Base-by-base conservation (phyloP, 1,284 basidiomycete species). In the Boletus albobrunnescens region DNA sequence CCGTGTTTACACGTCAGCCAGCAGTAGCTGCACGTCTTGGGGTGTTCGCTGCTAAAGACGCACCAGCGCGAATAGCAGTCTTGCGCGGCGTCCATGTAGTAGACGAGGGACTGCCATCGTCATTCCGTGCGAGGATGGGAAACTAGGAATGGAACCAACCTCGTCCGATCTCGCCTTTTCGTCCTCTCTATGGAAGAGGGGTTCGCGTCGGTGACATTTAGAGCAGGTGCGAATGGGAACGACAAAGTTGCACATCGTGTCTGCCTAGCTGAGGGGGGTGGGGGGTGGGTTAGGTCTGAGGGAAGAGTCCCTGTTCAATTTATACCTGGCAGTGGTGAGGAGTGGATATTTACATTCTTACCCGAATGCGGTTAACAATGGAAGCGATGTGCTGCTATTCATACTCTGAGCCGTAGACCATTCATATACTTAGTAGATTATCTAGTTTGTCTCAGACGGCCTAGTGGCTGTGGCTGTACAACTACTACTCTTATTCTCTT, bases 41-140 rank as follows among this genome's bases (percentile, higher is more conserved):
- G 50, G 17, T 67, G 61, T 33, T 63, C 61, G 17, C 48, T 60
- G 54, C 62, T 63, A 13, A 57, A 62, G 19, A 56, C 20, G 26
- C 64, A 63, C 43, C 51, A 47, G 17, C 62, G 64, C 12, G 62
- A 67, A 37, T 58, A 63, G 22, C 64, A 63, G 6, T 63, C 61
- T 41, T 63, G 61, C 0, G 62, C 59, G 1, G 56, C 50, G 39
- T 65, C 64, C 60, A 64, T 61, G n/a, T n/a, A n/a, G 47, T 64
- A 61, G 28, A 31, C 28, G 2, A 53, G 28, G 16, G 41, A 41
- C 61, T 64, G 46, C 3, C 16, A 8, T 23, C 17, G 44, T 55
- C 31, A 27, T n/a, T 12, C 8, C 17, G 11, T 7, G 12, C 4
- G 12, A 8, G 17, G 13, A 24, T 8, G 24, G n/a, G n/a, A n/a